Conservation (phyloP, 306 rosid species). For the Pueraria montana region DNA sequence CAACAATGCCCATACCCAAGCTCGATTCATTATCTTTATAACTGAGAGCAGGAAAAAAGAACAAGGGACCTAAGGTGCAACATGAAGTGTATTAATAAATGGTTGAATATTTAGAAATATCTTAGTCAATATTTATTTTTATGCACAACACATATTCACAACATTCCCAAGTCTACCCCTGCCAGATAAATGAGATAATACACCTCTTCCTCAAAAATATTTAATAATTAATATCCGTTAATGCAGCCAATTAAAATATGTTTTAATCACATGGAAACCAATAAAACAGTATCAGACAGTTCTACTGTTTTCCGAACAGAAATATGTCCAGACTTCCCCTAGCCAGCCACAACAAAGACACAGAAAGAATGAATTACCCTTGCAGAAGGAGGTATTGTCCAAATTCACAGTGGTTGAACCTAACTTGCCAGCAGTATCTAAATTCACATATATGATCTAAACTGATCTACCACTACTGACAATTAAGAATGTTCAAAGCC, state of each 20-base stretch:
- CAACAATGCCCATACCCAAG: slow-evolving; percentile 21
- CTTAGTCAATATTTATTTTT: slow-evolving; percentile 15
- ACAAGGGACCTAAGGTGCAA: neutral
- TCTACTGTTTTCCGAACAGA: neutral
- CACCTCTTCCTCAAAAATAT: slow-evolving; percentile 13
- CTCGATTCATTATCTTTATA: neutral
- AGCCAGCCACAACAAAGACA: slow-evolving; percentile 22
- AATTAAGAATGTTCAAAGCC: slow-evolving; percentile 20
- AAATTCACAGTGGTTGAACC: slow-evolving; percentile 26
- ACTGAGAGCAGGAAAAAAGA: neutral
- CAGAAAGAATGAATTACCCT: slow-evolving; percentile 26
- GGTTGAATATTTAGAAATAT: slow-evolving; percentile 27
- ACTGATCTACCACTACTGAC: neutral
- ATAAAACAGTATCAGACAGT: slow-evolving; percentile 15
- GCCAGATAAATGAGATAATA: slow-evolving; percentile 2
- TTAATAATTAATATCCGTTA: neutral
- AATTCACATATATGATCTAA: slow-evolving; percentile 9
- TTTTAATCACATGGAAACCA: slow-evolving; percentile 22
- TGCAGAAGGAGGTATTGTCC: slow-evolving; percentile 23
- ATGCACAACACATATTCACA: neutral
- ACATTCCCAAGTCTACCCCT: slow-evolving; percentile 18
- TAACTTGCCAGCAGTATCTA: slow-evolving; percentile 20
- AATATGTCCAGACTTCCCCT: slow-evolving; percentile 33
- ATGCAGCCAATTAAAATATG: slow-evolving; percentile 11
- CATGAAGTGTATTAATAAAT: slow-evolving; percentile 7